Evolutionary conservation across 352 stramenopile genomes (phyloP).

Genomic region (Phytophthora syringae): DNA sequence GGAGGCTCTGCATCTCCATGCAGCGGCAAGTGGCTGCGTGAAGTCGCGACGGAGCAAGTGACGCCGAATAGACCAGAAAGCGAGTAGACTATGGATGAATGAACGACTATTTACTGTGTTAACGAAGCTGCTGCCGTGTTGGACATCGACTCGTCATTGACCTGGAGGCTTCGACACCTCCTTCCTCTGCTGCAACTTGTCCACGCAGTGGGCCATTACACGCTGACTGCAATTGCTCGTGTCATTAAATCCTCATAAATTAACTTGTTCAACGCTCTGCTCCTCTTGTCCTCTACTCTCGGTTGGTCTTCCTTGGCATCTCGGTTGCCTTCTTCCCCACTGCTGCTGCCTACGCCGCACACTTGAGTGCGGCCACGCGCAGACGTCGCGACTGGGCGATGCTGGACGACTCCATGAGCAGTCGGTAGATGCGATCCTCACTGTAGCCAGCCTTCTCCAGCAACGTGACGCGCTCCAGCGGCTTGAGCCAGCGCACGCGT

Average conservation of each 20-base stretch:
- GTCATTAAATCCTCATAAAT: slow-evolving; percentile 10
- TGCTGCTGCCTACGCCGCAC: neutral
- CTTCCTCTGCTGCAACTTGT: no score
- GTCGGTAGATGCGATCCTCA: slow-evolving; percentile 62
- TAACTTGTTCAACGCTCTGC: neutral
- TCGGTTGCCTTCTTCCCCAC: no score
- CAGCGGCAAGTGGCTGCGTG: slow-evolving; percentile 24
- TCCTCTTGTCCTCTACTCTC: neutral
- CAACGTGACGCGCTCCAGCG: slow-evolving; percentile 65
- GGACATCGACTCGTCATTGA: no score
- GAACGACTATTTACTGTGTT: slow-evolving; percentile 33
- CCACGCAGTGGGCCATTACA: no score
- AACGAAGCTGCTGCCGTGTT: slow-evolving; percentile 1
- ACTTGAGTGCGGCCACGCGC: slow-evolving; percentile 9
- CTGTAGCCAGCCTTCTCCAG: slow-evolving; percentile 64
- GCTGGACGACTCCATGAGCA: slow-evolving; percentile 67
- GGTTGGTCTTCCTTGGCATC: no score
- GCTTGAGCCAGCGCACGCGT: slow-evolving; percentile 65
- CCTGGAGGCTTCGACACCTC: no score
- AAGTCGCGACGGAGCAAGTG: neutral
- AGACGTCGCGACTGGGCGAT: slow-evolving; percentile 39
- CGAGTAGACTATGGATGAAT: slow-evolving; percentile 26
- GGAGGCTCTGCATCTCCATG: slow-evolving; percentile 41
- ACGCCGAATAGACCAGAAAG: slow-evolving; percentile 14
- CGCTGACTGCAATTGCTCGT: no score